Percentiles rank a stretch among this genome's conserved stretches.
Evolutionary conservation across 169 alveolate species (phyloP).

Genomic region (Cryptosporidium felis): DNA sequence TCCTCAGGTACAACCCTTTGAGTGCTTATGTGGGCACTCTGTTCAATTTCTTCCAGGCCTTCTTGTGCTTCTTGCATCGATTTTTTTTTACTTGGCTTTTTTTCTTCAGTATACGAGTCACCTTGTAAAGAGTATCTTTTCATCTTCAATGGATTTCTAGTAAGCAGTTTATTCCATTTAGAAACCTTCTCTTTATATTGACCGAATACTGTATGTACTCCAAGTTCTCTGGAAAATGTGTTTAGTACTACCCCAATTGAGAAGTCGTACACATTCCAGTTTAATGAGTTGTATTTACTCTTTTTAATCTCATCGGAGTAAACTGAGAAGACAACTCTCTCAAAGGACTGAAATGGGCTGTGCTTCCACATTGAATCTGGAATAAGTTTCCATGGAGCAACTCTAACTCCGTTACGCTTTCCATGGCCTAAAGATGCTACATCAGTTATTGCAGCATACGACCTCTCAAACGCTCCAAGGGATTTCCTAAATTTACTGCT

Average conservation of each 20-base stretch:
- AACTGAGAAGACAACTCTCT: conserved; percentile 38
- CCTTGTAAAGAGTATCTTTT: neutral
- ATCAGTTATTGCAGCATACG: conserved; percentile 60
- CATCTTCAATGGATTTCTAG: conserved; percentile 8
- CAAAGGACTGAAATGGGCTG: conserved; percentile 47
- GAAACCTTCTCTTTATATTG: conserved; percentile 46
- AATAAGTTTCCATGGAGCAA: conserved; percentile 65
- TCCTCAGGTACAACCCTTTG: too few species aligned
- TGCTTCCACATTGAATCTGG: conserved; percentile 69
- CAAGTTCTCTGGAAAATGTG: conserved; percentile 47
- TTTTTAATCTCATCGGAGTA: conserved; percentile 49
- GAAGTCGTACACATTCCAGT: conserved; percentile 52
- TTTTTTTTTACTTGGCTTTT: neutral
- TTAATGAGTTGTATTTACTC: conserved; percentile 18
- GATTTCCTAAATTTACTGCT: conserved; percentile 41
- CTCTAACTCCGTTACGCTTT: conserved; percentile 27
- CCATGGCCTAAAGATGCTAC: conserved; percentile 63
- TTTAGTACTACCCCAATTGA: conserved; percentile 36
- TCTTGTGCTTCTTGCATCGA: neutral
- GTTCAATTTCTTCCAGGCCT: too few species aligned
- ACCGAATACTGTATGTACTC: conserved; percentile 7
- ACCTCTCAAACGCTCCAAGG: conserved; percentile 17
- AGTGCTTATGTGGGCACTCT: too few species aligned
- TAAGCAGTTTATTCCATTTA: neutral
- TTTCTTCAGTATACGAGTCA: neutral